Percentiles rank a stretch among this genome's conserved stretches.
These are phyloP conservation scores for Hemileccinum impolitum DNA, from an alignment of 768 basidiomycete genomes.

Conservation along the genomic window DNA sequence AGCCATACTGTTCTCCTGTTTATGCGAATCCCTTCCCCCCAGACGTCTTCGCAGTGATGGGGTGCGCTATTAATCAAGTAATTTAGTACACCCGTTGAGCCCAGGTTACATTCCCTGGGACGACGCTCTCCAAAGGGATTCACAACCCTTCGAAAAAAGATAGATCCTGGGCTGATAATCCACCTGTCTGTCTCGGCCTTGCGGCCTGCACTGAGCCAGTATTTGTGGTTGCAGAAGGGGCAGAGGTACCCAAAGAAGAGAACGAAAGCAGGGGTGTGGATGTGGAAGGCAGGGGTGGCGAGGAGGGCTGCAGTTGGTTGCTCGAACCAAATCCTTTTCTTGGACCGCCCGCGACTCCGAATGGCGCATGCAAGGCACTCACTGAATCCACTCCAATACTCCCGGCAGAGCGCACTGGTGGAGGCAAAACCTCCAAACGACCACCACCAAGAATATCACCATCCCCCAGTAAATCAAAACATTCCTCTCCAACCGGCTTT, in stretches of 20 bases:
- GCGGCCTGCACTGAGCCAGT: conserved; percentile 4
- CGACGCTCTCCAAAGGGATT: not conserved
- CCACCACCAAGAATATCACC: not conserved
- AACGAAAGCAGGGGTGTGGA: conserved; percentile 14
- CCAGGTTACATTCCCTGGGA: not conserved
- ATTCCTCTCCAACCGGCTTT: not conserved
- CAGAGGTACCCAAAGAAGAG: conserved; percentile 5
- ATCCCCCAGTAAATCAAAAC: conserved; percentile 21
- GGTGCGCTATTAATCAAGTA: not conserved
- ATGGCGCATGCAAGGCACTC: not conserved
- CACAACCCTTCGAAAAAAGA: conserved; percentile 83
- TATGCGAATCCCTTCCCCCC: not conserved
- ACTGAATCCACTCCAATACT: not conserved
- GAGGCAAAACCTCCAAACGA: not conserved
- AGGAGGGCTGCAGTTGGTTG: conserved; percentile 17
- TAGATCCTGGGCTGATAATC: conserved; percentile 78
- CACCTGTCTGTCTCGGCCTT: conserved; percentile 39
- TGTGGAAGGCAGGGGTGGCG: conserved; percentile 7
- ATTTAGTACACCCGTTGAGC: not conserved
- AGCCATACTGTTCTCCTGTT: not conserved
- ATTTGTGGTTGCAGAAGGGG: conserved; percentile 6
- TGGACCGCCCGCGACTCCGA: conserved; percentile 2
- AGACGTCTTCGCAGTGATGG: not conserved
- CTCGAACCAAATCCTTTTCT: conserved; percentile 2
- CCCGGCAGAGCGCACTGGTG: not conserved